Evolutionary conservation across 805 yeast genomes (phyloP).

Genomic region (Saturnispora hagleri): DNA sequence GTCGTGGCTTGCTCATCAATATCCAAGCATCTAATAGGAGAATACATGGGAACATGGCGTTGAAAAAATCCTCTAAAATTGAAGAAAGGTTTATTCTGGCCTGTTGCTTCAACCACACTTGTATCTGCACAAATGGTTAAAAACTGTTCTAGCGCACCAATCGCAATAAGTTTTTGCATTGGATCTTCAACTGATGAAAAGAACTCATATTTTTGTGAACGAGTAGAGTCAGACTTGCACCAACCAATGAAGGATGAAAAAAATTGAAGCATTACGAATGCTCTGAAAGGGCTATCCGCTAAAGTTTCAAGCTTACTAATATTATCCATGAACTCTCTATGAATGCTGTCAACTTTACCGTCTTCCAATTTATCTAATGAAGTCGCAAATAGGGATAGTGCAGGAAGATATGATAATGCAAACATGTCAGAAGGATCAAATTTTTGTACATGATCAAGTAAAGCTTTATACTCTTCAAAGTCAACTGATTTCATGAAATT

Average conservation of each 20-base stretch:
- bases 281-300: slow-evolving; percentile 39
- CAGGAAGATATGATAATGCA: slow-evolving; percentile 56
- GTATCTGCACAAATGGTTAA: slow-evolving; percentile 55
- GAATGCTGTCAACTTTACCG: slow-evolving; percentile 30
- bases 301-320: slow-evolving; percentile 33
- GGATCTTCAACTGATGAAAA: slow-evolving; percentile 40
- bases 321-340: slow-evolving; percentile 29
- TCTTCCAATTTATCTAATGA: slow-evolving; percentile 29
- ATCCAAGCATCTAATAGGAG: slow-evolving; percentile 45
- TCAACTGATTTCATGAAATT: slow-evolving; percentile 20
- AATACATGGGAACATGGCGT: slow-evolving; percentile 50
- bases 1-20: slow-evolving; percentile 35
- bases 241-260: slow-evolving; percentile 53
- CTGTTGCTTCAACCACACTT: slow-evolving; percentile 15
- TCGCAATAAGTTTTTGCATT: slow-evolving; percentile 45
- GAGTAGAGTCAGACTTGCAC: slow-evolving; percentile 45
- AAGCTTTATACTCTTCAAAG: slow-evolving; percentile 29
- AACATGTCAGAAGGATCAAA: slow-evolving; percentile 56
- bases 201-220: slow-evolving; percentile 43
- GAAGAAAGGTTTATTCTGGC: slow-evolving; percentile 33
- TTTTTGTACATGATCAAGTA: slow-evolving; percentile 38
- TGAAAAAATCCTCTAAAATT: slow-evolving; percentile 62
- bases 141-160: slow-evolving; percentile 65
- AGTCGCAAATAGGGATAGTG: slow-evolving; percentile 38
- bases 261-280: slow-evolving; percentile 41